Evolutionary conservation across 176 grass and related monocot genomes (phyloP).

Genomic region (Aegilops speltoides): DNA sequence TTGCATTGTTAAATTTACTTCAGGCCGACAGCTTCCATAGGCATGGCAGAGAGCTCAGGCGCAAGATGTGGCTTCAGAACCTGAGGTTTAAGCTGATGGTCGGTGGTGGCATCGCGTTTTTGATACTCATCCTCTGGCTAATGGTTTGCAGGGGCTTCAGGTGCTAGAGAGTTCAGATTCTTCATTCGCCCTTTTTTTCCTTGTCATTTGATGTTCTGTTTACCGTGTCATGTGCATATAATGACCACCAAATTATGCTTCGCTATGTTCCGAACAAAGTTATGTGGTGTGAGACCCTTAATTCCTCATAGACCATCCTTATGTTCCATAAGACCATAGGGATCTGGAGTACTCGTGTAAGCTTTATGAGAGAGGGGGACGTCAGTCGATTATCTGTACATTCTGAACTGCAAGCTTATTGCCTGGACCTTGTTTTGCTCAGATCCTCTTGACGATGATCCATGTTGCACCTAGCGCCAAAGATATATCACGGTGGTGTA

Average conservation of each 20-base stretch:
- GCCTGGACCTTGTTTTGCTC: not conserved
- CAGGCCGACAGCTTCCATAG: slow-evolving; percentile 97
- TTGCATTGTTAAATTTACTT: slow-evolving; percentile 21
- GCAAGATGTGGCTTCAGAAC: slow-evolving; percentile 99
- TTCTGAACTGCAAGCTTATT: slow-evolving; percentile 24
- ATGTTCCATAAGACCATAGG: slow-evolving; percentile 12
- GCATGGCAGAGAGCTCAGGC: slow-evolving; percentile 86
- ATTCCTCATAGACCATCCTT: not conserved
- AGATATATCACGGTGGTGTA: not conserved
- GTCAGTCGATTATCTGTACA: slow-evolving; percentile 30
- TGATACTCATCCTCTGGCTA: slow-evolving; percentile 83
- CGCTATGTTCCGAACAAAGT: not conserved
- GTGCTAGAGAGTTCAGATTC: slow-evolving; percentile 38
- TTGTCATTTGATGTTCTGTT: slow-evolving; percentile 25
- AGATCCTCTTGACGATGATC: not conserved
- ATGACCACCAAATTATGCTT: slow-evolving; percentile 9
- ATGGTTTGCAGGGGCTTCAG: slow-evolving; percentile 78
- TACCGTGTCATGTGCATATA: slow-evolving; percentile 24
- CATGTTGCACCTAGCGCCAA: not conserved
- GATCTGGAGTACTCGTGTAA: slow-evolving; percentile 17
- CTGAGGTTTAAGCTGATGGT: slow-evolving; percentile 90
- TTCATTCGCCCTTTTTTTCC: not conserved
- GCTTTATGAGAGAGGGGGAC: not conserved
- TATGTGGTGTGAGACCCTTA: not conserved
- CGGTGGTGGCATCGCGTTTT: slow-evolving; percentile 44